Conservation (phyloP, 169 alveolate genomes). For the Theileria orientalis region DNA sequence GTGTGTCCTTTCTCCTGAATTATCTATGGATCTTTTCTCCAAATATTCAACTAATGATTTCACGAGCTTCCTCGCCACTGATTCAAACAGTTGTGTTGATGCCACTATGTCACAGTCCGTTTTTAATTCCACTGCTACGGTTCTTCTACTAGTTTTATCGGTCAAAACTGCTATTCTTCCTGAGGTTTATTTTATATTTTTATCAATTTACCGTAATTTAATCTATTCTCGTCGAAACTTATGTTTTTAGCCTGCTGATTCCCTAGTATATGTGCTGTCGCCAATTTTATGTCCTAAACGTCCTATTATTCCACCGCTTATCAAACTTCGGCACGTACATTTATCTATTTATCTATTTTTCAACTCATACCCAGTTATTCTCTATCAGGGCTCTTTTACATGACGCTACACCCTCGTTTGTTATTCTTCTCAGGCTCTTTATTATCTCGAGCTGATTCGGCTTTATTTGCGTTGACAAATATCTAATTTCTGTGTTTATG, state of each 20-base stretch:
- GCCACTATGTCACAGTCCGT: slow-evolving; percentile 56
- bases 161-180: slow-evolving; percentile 38
- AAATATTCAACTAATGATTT: slow-evolving; percentile 16
- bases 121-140: slow-evolving; percentile 28
- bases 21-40: neutral
- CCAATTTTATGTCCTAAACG: slow-evolving; percentile 41
- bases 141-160: neutral
- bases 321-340: neutral
- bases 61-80: slow-evolving; percentile 10
- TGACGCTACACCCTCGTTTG: slow-evolving; percentile 48
- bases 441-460: slow-evolving; percentile 1
- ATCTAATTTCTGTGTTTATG: neutral
- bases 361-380: slow-evolving; percentile 39
- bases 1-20: neutral
- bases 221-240: slow-evolving; percentile 28
- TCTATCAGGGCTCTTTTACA: slow-evolving; percentile 43
- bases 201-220: slow-evolving; percentile 43
- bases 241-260: slow-evolving; percentile 10
- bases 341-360: neutral
- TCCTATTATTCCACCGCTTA: neutral
- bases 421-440: slow-evolving; percentile 39
- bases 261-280: slow-evolving; percentile 25
- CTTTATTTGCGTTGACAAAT: slow-evolving; percentile 3
- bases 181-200: neutral
- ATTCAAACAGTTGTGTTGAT: slow-evolving; percentile 33